A percentile compares a stretch with the other conserved stretches of the same genome.
phyloP scores from a whole-genome alignment of 2,329 filamentous ascomycete genomes.

The Emergomyces pasteurianus region DNA sequence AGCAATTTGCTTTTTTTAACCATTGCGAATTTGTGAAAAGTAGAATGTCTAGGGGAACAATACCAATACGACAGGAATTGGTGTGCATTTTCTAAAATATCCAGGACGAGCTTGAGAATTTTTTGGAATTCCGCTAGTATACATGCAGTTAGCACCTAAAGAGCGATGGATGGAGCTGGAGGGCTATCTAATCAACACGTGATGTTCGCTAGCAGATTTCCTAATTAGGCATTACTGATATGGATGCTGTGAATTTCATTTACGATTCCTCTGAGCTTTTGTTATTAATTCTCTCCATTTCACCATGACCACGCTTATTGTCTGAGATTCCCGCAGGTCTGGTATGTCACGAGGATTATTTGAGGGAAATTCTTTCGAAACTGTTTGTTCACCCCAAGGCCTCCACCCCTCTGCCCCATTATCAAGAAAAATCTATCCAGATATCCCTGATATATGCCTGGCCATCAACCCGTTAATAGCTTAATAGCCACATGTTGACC shows the following conservation, averaged over 20 bases:
- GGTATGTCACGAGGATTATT: background rate
- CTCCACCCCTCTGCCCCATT: background rate
- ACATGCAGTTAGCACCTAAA: background rate
- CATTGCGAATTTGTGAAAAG: constrained; percentile 22
- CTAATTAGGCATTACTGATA: background rate
- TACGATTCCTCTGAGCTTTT: background rate
- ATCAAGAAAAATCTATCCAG: background rate
- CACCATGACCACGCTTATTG: background rate
- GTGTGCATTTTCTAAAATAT: background rate
- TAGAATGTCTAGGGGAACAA: background rate
- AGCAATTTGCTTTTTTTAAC: constrained; percentile 47
- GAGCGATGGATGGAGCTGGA: too few relatives aligned
- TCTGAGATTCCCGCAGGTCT: background rate
- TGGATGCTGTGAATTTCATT: too few relatives aligned
- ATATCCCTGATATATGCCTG: background rate
- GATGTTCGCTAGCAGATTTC: background rate
- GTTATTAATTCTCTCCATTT: background rate
- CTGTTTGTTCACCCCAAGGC: background rate
- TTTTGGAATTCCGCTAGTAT: background rate
- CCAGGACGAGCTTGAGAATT: background rate
- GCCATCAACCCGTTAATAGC: too few relatives aligned
- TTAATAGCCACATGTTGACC: background rate
- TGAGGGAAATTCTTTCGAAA: background rate
- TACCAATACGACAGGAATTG: background rate
- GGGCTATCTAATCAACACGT: background rate